A percentile compares a stretch with the other conserved stretches of the same genome.
Evolutionary conservation across 257 asterid species (phyloP).

Genomic region (Scutellaria minor): DNA sequence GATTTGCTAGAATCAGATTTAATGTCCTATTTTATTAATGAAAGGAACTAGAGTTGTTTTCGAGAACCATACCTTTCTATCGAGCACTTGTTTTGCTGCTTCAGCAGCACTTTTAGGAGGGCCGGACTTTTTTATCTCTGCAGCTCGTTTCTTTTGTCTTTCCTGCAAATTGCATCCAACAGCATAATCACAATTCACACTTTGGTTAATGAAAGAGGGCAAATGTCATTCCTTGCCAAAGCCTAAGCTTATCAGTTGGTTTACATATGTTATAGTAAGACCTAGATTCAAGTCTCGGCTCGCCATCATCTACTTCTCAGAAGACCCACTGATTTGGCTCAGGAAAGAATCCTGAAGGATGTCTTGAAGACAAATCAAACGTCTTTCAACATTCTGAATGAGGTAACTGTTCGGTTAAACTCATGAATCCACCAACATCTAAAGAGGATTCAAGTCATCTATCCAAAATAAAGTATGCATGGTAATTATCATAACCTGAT

Average conservation of each 20-base stretch:
- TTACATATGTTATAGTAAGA: too few relatives aligned
- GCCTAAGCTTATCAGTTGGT: too few relatives aligned
- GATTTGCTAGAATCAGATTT: too few relatives aligned
- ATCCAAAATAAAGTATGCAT: conserved; percentile 22
- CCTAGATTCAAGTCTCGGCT: too few relatives aligned
- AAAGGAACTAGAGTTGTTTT: not conserved
- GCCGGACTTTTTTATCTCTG: conserved; percentile 52
- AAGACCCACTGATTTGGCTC: too few relatives aligned
- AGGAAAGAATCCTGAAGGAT: not conserved
- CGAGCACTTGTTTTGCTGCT: conserved; percentile 59
- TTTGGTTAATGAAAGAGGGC: too few relatives aligned
- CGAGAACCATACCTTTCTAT: conserved; percentile 53
- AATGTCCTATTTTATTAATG: not conserved
- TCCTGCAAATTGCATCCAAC: conserved; percentile 54
- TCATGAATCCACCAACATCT: not conserved
- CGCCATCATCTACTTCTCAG: too few relatives aligned
- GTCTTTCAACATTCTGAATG: not conserved
- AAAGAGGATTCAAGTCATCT: not conserved
- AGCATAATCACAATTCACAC: not conserved
- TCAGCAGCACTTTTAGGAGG: conserved; percentile 71
- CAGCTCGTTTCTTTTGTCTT: conserved; percentile 72
- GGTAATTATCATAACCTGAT: conserved; percentile 17
- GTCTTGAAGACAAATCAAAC: conserved; percentile 7
- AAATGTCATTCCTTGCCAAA: too few relatives aligned
- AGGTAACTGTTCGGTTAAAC: not conserved